phyloP scores from a whole-genome alignment of 495 filamentous ascomycete genomes.

The Aspergillus carlsbadensis region DNA sequence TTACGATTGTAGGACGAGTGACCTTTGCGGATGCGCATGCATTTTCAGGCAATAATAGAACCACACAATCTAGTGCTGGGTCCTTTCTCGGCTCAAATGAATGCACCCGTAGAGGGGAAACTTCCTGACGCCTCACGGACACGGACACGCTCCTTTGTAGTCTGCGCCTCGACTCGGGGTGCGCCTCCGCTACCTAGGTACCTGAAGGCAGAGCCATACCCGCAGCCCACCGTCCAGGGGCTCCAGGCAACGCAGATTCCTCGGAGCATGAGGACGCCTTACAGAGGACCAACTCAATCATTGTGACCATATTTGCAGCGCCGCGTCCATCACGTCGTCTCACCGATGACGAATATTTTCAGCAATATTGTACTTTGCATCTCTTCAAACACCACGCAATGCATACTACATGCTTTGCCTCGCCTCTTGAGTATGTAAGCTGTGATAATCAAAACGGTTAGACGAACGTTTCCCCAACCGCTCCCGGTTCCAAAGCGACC shows the following conservation, averaged over 20 bases:
- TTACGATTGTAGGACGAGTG: neutral
- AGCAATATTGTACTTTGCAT: too few relatives aligned
- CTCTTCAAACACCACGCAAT: too few relatives aligned
- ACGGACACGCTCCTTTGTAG: neutral
- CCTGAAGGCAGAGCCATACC: neutral
- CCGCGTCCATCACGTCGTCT: neutral
- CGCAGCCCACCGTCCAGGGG: too few relatives aligned
- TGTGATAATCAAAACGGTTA: neutral
- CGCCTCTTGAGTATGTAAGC: neutral
- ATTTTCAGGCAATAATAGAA: neutral
- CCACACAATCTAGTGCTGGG: neutral
- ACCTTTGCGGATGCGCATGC: neutral
- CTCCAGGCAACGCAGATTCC: too few relatives aligned
- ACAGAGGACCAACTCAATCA: neutral
- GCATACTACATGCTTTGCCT: neutral
- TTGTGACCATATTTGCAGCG: neutral
- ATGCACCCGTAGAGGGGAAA: neutral
- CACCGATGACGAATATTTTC: neutral
- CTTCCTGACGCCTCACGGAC: neutral
- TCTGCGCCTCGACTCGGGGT: neutral
- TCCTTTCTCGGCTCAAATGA: neutral
- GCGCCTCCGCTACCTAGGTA: slow-evolving; percentile 1
- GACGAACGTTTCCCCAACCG: neutral
- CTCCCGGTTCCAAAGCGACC: neutral
- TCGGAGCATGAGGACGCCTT: neutral